phyloP scores from a whole-genome alignment of 163 green algal genomes.

The Trebouxiophyceae sp. region DNA sequence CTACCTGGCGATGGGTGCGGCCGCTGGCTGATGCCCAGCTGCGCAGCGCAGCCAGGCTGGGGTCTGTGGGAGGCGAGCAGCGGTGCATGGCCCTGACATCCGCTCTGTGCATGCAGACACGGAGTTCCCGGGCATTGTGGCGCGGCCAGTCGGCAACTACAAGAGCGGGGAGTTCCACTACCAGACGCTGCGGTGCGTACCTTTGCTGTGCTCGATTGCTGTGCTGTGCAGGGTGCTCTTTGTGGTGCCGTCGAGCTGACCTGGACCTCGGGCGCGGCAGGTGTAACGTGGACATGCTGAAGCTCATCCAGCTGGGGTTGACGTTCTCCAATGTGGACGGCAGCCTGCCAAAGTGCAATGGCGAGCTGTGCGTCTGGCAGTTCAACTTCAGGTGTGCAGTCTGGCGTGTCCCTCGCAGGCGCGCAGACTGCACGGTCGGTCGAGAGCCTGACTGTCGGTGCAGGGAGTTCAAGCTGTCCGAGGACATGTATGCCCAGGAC shows the following conservation, averaged over 20 bases:
- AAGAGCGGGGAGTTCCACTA: constrained; percentile 96
- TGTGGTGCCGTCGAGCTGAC: too few relatives aligned
- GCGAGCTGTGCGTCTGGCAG: constrained; percentile 94
- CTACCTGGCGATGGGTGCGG: constrained; percentile 85
- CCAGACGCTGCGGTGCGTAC: constrained; percentile 76
- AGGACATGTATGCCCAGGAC: constrained; percentile 95
- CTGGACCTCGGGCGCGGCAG: constrained; percentile 16
- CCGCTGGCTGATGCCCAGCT: too few relatives aligned
- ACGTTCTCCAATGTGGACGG: constrained; percentile 92
- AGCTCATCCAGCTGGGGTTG: constrained; percentile 98
- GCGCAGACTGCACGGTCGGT: too few relatives aligned
- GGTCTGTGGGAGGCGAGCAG: too few relatives aligned
- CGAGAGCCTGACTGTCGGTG: too few relatives aligned
- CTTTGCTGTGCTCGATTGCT: too few relatives aligned
- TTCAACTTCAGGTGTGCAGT: constrained; percentile 90
- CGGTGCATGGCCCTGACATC: too few relatives aligned
- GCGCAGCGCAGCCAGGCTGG: too few relatives aligned
- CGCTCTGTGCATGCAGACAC: constrained; percentile 80
- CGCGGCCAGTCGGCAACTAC: constrained; percentile 88
- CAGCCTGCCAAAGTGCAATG: constrained; percentile 74
- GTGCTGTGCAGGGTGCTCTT: too few relatives aligned
- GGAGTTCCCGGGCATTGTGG: constrained; percentile 95
- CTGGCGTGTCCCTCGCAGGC: background rate
- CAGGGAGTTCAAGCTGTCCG: constrained; percentile 81
- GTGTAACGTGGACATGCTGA: constrained; percentile 98